Percentiles rank a stretch among this genome's conserved stretches.
Conservation (phyloP, 176 grass and related monocot species). For the Rhynchospora breviuscula region DNA sequence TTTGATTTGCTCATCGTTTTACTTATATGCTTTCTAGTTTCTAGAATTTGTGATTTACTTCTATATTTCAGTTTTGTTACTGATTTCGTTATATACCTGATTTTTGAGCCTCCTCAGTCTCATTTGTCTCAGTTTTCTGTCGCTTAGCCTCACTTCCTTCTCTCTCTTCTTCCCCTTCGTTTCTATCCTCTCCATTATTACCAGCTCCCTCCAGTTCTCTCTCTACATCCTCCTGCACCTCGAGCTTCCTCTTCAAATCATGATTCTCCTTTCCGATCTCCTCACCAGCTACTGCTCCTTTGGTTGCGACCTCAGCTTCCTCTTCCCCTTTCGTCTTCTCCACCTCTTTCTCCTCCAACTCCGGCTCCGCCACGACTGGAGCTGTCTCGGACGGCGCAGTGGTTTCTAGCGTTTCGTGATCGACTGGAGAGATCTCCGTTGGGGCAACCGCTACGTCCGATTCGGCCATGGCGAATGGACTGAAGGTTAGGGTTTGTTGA, state of each 20-base stretch:
- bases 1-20: no score
- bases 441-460: slow-evolving; percentile 27
- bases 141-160: neutral
- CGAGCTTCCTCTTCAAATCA: slow-evolving; percentile 41
- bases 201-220: neutral
- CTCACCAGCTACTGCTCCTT: slow-evolving; percentile 29
- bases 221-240: slow-evolving; percentile 26
- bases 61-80: neutral
- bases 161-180: slow-evolving; percentile 5
- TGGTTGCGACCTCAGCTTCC: slow-evolving; percentile 15
- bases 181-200: neutral
- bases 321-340: slow-evolving; percentile 46
- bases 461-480: slow-evolving; percentile 47
- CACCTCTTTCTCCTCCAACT: neutral
- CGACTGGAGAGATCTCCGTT: slow-evolving; percentile 21
- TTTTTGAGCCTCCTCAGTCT: slow-evolving; percentile 2
- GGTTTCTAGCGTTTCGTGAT: neutral
- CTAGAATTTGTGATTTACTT: no score
- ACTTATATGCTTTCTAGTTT: no score
- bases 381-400: neutral
- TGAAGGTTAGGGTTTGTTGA: slow-evolving; percentile 51
- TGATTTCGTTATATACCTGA: slow-evolving; percentile 16
- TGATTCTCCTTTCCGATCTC: slow-evolving; percentile 38
- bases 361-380: neutral
- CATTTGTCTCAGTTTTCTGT: slow-evolving; percentile 18